A percentile compares a stretch with the other conserved stretches of the same genome.
These are phyloP conservation scores for Neurospora sp. DNA, from an alignment of 495 filamentous ascomycete species.

Conservation along the genomic window DNA sequence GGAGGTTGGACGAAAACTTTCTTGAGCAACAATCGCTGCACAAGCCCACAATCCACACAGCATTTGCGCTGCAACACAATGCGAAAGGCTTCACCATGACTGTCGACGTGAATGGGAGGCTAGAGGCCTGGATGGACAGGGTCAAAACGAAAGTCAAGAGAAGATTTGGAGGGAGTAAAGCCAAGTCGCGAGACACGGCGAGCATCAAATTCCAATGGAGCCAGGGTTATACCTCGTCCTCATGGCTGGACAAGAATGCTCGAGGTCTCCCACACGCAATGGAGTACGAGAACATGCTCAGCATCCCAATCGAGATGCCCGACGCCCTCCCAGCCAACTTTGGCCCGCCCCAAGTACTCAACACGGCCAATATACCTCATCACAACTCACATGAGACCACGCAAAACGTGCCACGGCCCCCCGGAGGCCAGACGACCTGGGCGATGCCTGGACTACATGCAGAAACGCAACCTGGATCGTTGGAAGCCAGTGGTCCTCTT, in stretches of 20 bases:
- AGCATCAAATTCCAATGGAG: slow-evolving; percentile 13
- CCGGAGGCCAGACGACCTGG: not conserved
- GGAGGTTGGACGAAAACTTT: slow-evolving; percentile 22
- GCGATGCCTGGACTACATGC: not conserved
- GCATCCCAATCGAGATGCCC: slow-evolving; percentile 15
- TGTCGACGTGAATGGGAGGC: slow-evolving; percentile 20
- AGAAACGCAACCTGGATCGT: not conserved
- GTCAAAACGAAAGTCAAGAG: slow-evolving; percentile 2
- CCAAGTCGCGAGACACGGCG: slow-evolving; percentile 1
- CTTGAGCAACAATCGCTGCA: slow-evolving; percentile 19
- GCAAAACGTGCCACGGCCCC: not conserved
- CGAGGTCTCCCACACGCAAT: slow-evolving; percentile 11
- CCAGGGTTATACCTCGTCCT: slow-evolving; percentile 4
- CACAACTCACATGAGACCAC: not conserved
- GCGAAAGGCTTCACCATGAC: slow-evolving; percentile 23
- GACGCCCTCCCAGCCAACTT: slow-evolving; percentile 9
- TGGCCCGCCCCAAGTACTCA: not conserved
- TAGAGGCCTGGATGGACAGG: not conserved
- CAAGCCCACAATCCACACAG: slow-evolving; percentile 22
- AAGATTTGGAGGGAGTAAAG: slow-evolving; percentile 2
- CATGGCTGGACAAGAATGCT: slow-evolving; percentile 13
- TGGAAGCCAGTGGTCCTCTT: not conserved
- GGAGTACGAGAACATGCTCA: slow-evolving; percentile 13
- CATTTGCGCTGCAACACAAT: slow-evolving; percentile 25
- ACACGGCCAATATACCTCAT: not conserved